A percentile compares a stretch with the other conserved stretches of the same genome.
Evolutionary conservation across 2,329 filamentous ascomycete species (phyloP).

Genomic region (Elsinoe perseae): DNA sequence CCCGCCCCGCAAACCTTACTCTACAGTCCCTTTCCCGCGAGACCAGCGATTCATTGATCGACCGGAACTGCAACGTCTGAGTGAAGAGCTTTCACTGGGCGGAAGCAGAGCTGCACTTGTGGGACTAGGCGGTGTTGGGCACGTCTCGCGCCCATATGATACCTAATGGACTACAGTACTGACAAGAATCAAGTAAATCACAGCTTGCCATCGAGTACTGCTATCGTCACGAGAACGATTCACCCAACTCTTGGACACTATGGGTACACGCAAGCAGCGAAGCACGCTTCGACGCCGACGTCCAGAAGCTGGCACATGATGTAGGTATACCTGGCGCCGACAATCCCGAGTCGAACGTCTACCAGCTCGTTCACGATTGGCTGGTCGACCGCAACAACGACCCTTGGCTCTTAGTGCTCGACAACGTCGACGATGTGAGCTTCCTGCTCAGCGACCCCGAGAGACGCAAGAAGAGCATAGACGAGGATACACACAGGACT

Average conservation of each 20-base stretch:
- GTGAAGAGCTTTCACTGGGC: slow-evolving; percentile 16
- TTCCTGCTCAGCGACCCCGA: slow-evolving; percentile 15
- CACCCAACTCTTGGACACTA: slow-evolving; percentile 21
- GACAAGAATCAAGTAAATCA: slow-evolving; percentile 22
- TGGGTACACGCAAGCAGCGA: slow-evolving; percentile 24
- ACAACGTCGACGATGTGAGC: slow-evolving; percentile 23
- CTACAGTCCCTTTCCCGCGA: slow-evolving; percentile 19
- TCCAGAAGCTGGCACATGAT: slow-evolving; percentile 17
- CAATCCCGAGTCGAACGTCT: slow-evolving; percentile 20
- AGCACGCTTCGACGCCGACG: slow-evolving; percentile 21
- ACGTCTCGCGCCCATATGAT: neutral
- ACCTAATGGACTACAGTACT: neutral
- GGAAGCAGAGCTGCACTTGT: slow-evolving; percentile 2
- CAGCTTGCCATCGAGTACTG: slow-evolving; percentile 24
- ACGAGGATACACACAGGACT: neutral
- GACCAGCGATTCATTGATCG: slow-evolving; percentile 21
- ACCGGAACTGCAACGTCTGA: slow-evolving; percentile 17
- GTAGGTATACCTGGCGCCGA: slow-evolving; percentile 17
- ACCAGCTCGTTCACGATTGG: slow-evolving; percentile 22
- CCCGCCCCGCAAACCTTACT: no score
- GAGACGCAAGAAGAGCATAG: neutral
- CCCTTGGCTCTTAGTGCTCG: slow-evolving; percentile 23
- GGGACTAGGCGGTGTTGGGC: slow-evolving; percentile 23
- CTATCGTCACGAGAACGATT: slow-evolving; percentile 14
- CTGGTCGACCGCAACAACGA: slow-evolving; percentile 18